Evolutionary conservation across 2,329 filamentous ascomycete genomes (phyloP).

Genomic region (Fusarium nygamai): DNA sequence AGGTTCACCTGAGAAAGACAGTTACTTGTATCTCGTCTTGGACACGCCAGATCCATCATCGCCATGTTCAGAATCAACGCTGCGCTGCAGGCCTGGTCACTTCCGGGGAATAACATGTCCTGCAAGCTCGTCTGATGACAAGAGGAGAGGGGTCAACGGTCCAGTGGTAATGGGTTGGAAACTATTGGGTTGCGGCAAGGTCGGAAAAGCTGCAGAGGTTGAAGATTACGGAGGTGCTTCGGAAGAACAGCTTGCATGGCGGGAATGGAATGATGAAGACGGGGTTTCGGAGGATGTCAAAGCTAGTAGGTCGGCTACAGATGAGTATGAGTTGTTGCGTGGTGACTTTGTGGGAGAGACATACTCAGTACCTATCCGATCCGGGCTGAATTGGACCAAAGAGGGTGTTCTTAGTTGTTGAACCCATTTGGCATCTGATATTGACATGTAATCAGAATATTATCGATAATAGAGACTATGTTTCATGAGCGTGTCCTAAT

Average conservation of each 20-base stretch:
- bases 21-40: background rate
- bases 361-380: background rate
- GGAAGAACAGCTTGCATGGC: background rate
- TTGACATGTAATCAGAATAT: background rate
- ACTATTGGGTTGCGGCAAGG: background rate
- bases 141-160: background rate
- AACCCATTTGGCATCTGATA: accelerated
- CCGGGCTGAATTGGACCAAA: background rate
- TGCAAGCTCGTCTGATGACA: background rate
- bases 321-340: background rate
- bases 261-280: background rate
- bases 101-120: background rate
- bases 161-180: background rate
- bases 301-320: background rate
- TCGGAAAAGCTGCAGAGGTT: accelerated
- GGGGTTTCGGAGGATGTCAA: background rate
- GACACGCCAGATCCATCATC: background rate
- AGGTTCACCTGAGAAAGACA: background rate
- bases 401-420: background rate
- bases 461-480: background rate
- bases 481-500: accelerated
- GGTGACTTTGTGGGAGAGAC: background rate
- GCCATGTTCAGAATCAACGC: background rate
- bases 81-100: background rate
- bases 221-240: accelerated